Evolutionary conservation across 306 rosid genomes (phyloP), one percentile per base, ranked within the genome.

Genomic region (Arachis stenosperma): DNA sequence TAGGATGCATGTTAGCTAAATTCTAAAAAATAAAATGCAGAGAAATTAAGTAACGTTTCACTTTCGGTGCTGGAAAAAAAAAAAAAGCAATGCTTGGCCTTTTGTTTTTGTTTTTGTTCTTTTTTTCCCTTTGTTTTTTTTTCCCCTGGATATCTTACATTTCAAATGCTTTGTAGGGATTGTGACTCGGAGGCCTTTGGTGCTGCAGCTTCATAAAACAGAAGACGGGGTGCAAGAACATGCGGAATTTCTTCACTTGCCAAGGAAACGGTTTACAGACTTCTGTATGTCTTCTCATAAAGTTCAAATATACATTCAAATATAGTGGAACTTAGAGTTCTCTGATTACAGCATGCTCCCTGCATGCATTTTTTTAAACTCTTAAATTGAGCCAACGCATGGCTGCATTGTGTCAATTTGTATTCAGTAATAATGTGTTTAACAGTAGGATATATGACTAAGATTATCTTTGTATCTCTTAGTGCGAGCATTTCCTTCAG

Each of bases 151-250:
- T 37, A 12, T 46, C 61, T 62, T 30, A 43, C 65, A 65, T 44
- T 80, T 75, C 51, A 8, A 12, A 73, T 79, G 75, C 14, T 36
- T 74, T 85, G 75, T 81, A 90, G 98, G 98, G 69, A 92, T 92
- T 80, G 97, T 92, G 77, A 92, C 98, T 8, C 88, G 98, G 74
- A 92, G 98, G 79, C 98, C 97, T 27, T 80, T 92, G 81, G 97
- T 92, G 66, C 81, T 92, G 89, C 98, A 90, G 82, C 87, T 92
- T 70, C 85, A 90, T 61, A 84, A 85, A 82, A 67, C 64, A 13
- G 89, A 89, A 48, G 77, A 73, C 52, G 91, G 92, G 9, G 27
- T 65, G n/a, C 78, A 82, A 71, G 97, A 91, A 11, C 78, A 89
- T 80, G 95, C 97, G 0, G 97, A 86, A 73, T 91, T 91, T 79